phyloP scores from a whole-genome alignment of 1,284 basidiomycete species.

The Boletus smithii region DNA sequence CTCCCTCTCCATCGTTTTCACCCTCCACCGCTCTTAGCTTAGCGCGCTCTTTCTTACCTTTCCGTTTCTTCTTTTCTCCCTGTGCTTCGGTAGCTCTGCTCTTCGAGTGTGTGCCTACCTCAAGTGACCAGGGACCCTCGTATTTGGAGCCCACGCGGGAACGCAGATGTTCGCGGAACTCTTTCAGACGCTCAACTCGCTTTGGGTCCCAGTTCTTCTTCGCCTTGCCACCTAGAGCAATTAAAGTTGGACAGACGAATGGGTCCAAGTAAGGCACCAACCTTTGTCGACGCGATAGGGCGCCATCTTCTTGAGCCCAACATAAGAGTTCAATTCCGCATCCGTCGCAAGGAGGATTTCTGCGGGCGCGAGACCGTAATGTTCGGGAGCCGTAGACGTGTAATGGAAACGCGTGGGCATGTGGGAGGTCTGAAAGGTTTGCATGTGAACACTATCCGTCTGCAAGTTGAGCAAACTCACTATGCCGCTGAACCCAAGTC shows the following conservation, averaged over 20 bases:
- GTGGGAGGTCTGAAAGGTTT: constrained; percentile 67
- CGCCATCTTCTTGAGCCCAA: constrained; percentile 86
- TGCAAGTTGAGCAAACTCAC: constrained; percentile 44
- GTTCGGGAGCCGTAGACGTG: constrained; percentile 62
- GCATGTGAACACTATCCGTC: constrained; percentile 4
- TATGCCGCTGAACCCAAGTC: constrained; percentile 93
- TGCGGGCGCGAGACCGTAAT: constrained; percentile 74
- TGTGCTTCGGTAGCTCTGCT: constrained; percentile 10
- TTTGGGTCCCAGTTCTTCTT: constrained; percentile 55
- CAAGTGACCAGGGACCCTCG: constrained; percentile 19
- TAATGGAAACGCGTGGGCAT: constrained; percentile 95
- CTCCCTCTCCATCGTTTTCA: constrained; percentile 15
- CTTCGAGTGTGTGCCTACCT: constrained; percentile 9
- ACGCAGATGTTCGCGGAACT: constrained; percentile 56
- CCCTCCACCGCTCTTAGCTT: constrained; percentile 39
- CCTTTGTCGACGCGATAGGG: constrained; percentile 65
- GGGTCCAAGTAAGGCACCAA: background rate
- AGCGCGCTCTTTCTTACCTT: constrained; percentile 74
- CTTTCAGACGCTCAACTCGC: constrained; percentile 68
- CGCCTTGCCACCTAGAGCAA: constrained; percentile 33
- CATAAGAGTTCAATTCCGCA: constrained; percentile 87
- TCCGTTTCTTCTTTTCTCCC: constrained; percentile 58
- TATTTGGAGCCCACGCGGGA: constrained; percentile 18
- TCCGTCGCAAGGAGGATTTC: constrained; percentile 95
- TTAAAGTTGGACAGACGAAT: background rate